Conservation (phyloP, 371 early-diverging fungal species). For the Rhizopus stolonifer region DNA sequence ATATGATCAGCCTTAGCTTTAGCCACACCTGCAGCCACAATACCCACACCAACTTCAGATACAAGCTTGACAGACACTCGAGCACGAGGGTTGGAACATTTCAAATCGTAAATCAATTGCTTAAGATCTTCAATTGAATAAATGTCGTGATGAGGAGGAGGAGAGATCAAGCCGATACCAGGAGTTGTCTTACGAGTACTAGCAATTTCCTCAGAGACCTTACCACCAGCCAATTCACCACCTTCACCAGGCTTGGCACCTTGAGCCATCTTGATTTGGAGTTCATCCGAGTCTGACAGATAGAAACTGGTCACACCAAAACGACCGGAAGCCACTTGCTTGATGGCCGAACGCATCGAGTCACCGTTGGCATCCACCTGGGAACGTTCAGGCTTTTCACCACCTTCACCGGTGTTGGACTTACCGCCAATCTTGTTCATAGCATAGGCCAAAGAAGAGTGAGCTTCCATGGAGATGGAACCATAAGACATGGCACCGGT, state of each 20-base stretch:
- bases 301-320: conserved; percentile 96
- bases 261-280: conserved; percentile 99
- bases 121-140: conserved; percentile 97
- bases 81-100: conserved; percentile 88
- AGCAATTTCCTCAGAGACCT: conserved; percentile 90
- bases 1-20: conserved; percentile 97
- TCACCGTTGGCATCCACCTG: conserved; percentile 67
- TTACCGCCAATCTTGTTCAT: conserved; percentile 96
- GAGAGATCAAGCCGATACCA: conserved; percentile 93
- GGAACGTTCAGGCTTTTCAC: conserved; percentile 91
- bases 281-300: conserved; percentile 89
- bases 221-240: conserved; percentile 77
- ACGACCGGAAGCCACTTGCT: conserved; percentile 96
- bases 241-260: conserved; percentile 99
- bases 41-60: conserved; percentile 95
- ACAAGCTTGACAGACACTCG: conserved; percentile 96
- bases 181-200: conserved; percentile 93
- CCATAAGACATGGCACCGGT: conserved; percentile 99
- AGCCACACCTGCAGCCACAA: conserved; percentile 95
- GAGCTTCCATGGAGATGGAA: conserved; percentile 93
- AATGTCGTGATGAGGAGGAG: conserved; percentile 98
- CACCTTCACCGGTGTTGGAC: conserved; percentile 98
- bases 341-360: conserved; percentile 90
- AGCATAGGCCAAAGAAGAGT: conserved; percentile 88
- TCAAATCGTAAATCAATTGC: conserved; percentile 96